Conservation (phyloP, 768 basidiomycete genomes). For the Pisolithus marmoratus region DNA sequence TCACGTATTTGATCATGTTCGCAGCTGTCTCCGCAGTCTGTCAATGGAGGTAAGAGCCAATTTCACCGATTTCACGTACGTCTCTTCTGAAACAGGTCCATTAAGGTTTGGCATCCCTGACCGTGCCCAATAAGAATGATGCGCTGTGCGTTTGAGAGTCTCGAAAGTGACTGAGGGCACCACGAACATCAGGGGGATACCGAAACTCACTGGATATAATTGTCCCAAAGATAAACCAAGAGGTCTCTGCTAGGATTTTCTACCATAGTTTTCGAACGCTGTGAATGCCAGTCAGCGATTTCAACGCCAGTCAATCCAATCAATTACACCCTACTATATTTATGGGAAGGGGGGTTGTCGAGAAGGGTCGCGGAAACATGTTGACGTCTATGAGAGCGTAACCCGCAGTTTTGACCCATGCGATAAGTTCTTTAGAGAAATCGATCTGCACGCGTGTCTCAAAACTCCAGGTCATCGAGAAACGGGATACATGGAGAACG, state of each 20-base stretch:
- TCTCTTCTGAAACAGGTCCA: conserved; percentile 67
- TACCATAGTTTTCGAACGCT: conserved; percentile 36
- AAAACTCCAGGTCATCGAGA: not conserved
- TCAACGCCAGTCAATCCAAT: not conserved
- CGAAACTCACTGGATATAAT: conserved; percentile 78
- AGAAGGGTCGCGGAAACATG: conserved; percentile 58
- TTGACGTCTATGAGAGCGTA: conserved; percentile 87
- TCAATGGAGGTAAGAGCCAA: not conserved
- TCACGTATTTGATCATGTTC: conserved; percentile 58
- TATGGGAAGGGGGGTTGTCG: conserved; percentile 19
- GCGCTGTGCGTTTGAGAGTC: conserved; percentile 64
- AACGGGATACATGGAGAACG: conserved; percentile 6
- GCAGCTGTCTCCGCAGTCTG: conserved; percentile 27
- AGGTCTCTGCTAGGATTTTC: conserved; percentile 52
- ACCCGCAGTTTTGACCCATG: conserved; percentile 62
- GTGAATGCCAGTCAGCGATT: not conserved
- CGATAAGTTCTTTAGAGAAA: conserved; percentile 71
- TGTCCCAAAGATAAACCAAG: conserved; percentile 90
- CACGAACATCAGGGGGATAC: not conserved
- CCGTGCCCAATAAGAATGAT: conserved; percentile 88
- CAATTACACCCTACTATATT: conserved; percentile 25
- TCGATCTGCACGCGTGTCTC: conserved; percentile 61
- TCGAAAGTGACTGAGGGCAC: conserved; percentile 22
- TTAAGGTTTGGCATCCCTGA: conserved; percentile 69
- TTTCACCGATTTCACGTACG: conserved; percentile 38